Evolutionary conservation across 768 basidiomycete genomes (phyloP).

Genomic region (Lentinula guzmanii): DNA sequence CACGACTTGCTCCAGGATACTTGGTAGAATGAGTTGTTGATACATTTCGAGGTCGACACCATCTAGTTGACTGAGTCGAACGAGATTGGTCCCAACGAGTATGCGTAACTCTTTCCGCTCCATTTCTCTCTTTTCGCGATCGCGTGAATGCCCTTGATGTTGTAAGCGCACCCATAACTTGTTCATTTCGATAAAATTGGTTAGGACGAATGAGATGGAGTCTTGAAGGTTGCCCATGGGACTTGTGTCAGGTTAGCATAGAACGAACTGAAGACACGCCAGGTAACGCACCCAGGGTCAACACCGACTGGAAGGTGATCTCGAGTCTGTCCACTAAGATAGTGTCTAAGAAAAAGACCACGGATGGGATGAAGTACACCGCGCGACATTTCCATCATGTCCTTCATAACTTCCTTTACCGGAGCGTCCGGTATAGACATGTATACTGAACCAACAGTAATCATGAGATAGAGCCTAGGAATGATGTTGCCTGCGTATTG

Average conservation of each 20-base stretch:
- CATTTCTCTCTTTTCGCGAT: constrained; percentile 95
- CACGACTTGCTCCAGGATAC: constrained; percentile 93
- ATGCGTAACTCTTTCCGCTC: constrained; percentile 94
- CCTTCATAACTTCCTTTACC: constrained; percentile 99
- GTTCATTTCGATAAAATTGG: constrained; percentile 99
- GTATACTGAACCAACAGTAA: constrained; percentile 98
- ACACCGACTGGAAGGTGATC: constrained; percentile 90
- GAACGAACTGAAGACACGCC: not conserved
- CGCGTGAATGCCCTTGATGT: constrained; percentile 95
- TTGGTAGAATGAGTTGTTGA: constrained; percentile 78
- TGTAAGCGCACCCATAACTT: constrained; percentile 99
- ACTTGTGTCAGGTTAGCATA: constrained; percentile 30
- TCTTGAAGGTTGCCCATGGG: constrained; percentile 89
- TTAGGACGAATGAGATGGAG: constrained; percentile 92
- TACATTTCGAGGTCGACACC: constrained; percentile 96
- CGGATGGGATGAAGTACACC: constrained; percentile 97
- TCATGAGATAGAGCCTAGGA: constrained; percentile 95
- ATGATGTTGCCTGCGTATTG: constrained; percentile 98
- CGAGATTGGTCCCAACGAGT: constrained; percentile 95
- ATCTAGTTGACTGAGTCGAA: constrained; percentile 90
- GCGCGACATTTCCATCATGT: constrained; percentile 99
- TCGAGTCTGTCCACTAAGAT: constrained; percentile 93
- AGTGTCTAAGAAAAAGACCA: constrained; percentile 92
- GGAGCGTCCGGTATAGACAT: constrained; percentile 98
- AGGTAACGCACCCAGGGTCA: constrained; percentile 63